Conservation (phyloP, 305 asterid species). For the Solanum hybrid region DNA sequence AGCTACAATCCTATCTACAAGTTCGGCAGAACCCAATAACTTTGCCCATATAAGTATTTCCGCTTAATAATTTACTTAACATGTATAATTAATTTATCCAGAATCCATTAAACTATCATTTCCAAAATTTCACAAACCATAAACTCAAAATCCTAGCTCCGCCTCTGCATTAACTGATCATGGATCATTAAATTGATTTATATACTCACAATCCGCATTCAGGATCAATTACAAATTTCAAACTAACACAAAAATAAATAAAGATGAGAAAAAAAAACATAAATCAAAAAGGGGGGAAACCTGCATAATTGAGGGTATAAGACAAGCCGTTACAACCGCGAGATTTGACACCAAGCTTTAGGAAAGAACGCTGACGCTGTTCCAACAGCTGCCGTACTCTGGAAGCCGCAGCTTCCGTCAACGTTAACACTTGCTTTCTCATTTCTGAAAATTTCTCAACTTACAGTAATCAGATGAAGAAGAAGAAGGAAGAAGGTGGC, state of each 20-base stretch:
- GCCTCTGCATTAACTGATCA: neutral
- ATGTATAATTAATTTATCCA: neutral
- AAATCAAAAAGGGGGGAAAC: conserved; percentile 8
- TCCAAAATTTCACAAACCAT: neutral
- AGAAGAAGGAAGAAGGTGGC: neutral
- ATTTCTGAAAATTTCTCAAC: conserved; percentile 20
- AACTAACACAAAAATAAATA: neutral
- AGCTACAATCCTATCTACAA: neutral
- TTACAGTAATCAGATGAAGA: neutral
- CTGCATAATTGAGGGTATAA: conserved; percentile 96
- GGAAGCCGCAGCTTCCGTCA: conserved; percentile 73
- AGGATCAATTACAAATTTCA: neutral
- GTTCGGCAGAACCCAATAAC: neutral
- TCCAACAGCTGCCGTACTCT: conserved; percentile 62
- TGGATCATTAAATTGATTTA: neutral
- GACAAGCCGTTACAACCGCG: conserved; percentile 99
- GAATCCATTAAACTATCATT: neutral
- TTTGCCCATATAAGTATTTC: neutral
- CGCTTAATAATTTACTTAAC: neutral
- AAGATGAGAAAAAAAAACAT: neutral
- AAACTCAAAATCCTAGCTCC: neutral
- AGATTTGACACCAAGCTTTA: conserved; percentile 91
- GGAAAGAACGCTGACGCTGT: conserved; percentile 76
- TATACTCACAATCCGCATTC: neutral
- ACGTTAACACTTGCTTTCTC: conserved; percentile 65